Percentiles rank a stretch among this genome's conserved stretches.
These are phyloP conservation scores for Ustilago crameri DNA, from an alignment of 1,284 basidiomycete genomes.

Conservation along the genomic window DNA sequence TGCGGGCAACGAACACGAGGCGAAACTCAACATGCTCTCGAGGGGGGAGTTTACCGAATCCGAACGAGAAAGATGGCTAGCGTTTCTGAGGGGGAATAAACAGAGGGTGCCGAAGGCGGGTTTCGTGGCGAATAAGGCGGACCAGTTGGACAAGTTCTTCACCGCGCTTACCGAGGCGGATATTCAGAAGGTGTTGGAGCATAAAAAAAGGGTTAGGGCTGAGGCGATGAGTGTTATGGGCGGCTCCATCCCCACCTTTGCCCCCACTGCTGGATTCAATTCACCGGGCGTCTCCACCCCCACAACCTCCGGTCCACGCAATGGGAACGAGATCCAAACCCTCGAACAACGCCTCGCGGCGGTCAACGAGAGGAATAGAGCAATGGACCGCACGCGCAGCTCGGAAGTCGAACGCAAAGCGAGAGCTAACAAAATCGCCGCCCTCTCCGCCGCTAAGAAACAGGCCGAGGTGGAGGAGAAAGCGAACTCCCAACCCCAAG, in stretches of 20 bases:
- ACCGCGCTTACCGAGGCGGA: conserved; percentile 57
- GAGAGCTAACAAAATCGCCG: conserved; percentile 69
- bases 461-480: not conserved
- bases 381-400: conserved; percentile 81
- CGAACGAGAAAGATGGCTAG: conserved; percentile 56
- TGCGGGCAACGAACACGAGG: conserved; percentile 43
- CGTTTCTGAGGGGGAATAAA: conserved; percentile 9
- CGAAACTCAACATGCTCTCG: conserved; percentile 39
- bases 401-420: conserved; percentile 78
- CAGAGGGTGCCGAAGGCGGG: conserved; percentile 34
- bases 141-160: conserved; percentile 53
- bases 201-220: conserved; percentile 40
- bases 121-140: conserved; percentile 39
- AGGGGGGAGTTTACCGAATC: conserved; percentile 45
- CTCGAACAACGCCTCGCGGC: conserved; percentile 75
- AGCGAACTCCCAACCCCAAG: not conserved
- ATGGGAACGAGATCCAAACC: conserved; percentile 40
- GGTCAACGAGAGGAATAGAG: conserved; percentile 88
- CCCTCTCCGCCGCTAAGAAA: conserved; percentile 1
- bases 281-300: not conserved
- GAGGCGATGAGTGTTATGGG: conserved; percentile 41
- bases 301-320: no score
- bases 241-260: no score
- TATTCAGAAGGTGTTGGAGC: conserved; percentile 48
- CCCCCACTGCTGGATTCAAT: no score